Conservation (phyloP, 805 yeast species). For the Torulaspora gathmanii region DNA sequence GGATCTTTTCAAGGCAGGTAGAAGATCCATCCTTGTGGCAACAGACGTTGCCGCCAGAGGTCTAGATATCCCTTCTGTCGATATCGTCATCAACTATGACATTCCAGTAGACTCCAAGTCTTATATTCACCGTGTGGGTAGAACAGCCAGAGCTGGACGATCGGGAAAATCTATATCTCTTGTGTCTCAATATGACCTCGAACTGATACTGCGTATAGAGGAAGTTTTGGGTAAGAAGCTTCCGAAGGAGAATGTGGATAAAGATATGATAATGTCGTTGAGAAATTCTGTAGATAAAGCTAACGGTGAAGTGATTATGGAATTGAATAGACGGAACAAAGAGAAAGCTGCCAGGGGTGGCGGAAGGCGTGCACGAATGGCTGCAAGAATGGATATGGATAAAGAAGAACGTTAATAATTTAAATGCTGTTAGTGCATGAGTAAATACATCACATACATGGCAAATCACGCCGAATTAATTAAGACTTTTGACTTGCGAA, state of each 20-base stretch:
- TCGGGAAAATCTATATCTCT: slow-evolving; percentile 82
- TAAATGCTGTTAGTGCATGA: background rate
- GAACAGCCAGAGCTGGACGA: slow-evolving; percentile 93
- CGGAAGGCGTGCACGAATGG: slow-evolving; percentile 38
- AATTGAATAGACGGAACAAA: slow-evolving; percentile 67
- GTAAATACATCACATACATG: background rate
- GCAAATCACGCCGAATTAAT: background rate
- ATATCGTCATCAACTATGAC: slow-evolving; percentile 70
- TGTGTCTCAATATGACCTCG: slow-evolving; percentile 93
- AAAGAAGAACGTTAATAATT: slow-evolving; percentile 38
- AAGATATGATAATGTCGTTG: slow-evolving; percentile 67
- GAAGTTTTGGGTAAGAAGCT: slow-evolving; percentile 77
- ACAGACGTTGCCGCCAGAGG: slow-evolving; percentile 91
- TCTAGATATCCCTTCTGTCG: slow-evolving; percentile 76
- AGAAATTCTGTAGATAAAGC: slow-evolving; percentile 90
- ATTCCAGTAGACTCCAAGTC: slow-evolving; percentile 82
- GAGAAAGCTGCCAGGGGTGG: slow-evolving; percentile 42
- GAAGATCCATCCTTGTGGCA: slow-evolving; percentile 64
- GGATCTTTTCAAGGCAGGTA: slow-evolving; percentile 72
- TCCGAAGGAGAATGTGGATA: slow-evolving; percentile 77
- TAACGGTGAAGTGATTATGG: slow-evolving; percentile 76
- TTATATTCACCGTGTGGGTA: slow-evolving; percentile 83
- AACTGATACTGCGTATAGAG: slow-evolving; percentile 82
- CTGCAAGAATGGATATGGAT: slow-evolving; percentile 44
- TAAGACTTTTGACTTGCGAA: slow-evolving; percentile 13